These are phyloP conservation scores for Rasamsonia emersonii DNA, from an alignment of 2,329 filamentous ascomycete genomes.

Conservation along the genomic window DNA sequence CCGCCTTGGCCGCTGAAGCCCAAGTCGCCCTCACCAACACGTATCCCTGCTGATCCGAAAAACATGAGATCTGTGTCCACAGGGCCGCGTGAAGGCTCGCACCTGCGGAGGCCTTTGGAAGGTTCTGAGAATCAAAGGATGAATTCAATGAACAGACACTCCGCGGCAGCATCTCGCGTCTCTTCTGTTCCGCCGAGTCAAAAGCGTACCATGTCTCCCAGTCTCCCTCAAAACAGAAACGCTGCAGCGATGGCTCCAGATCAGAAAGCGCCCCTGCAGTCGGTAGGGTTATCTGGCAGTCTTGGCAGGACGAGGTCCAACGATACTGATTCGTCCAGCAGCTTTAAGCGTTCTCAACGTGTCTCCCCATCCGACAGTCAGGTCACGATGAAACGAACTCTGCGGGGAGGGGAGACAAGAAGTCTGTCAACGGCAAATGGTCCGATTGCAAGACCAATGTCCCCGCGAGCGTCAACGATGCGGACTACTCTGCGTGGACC, in stretches of 20 bases:
- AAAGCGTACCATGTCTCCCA: slow-evolving; percentile 17
- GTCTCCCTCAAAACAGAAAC: slow-evolving; percentile 11
- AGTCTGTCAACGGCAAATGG: slow-evolving; percentile 28
- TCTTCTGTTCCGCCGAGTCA: slow-evolving; percentile 2
- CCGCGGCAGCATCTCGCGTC: slow-evolving; percentile 7
- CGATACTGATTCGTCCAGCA: slow-evolving; percentile 62
- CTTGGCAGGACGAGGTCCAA: slow-evolving; percentile 52
- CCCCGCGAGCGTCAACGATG: slow-evolving; percentile 46
- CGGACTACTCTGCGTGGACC: slow-evolving; percentile 43
- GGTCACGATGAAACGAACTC: slow-evolving; percentile 61
- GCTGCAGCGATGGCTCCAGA: slow-evolving; percentile 5
- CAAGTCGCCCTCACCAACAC: neutral
- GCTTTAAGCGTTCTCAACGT: slow-evolving; percentile 61
- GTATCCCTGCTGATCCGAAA: slow-evolving; percentile 9
- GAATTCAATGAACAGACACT: slow-evolving; percentile 2
- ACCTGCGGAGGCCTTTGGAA: slow-evolving; percentile 7
- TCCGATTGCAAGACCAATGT: slow-evolving; percentile 45
- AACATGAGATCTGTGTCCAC: slow-evolving; percentile 14
- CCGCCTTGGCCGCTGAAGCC: slow-evolving; percentile 8
- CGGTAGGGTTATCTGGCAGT: slow-evolving; percentile 6
- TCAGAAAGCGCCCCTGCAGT: slow-evolving; percentile 5
- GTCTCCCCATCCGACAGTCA: slow-evolving; percentile 37
- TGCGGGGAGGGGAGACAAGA: slow-evolving; percentile 49
- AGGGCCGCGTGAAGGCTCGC: slow-evolving; percentile 11
- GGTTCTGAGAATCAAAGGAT: slow-evolving; percentile 3